phyloP scores from a whole-genome alignment of 2,329 filamentous ascomycete genomes.

The Aspergillus pseudoterreus region DNA sequence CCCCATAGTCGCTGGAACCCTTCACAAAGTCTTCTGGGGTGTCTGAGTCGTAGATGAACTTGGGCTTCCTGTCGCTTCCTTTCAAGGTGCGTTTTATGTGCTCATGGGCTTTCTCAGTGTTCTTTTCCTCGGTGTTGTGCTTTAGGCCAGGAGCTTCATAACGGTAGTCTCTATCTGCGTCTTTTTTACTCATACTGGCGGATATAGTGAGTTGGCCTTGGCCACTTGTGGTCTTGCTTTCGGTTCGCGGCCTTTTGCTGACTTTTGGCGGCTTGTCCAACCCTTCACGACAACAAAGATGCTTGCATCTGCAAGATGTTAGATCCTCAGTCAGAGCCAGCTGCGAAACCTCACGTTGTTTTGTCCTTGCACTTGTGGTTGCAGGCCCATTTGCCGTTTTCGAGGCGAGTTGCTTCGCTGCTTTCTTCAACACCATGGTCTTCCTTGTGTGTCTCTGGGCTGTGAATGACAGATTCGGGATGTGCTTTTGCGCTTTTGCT shows the following conservation, averaged over 20 bases:
- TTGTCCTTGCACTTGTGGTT: conserved; percentile 67
- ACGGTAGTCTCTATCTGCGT: conserved; percentile 13
- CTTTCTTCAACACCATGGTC: conserved; percentile 9
- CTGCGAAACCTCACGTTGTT: conserved; percentile 31
- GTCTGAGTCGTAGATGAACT: background rate
- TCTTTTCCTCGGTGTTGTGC: background rate
- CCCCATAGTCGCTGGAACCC: conserved; percentile 30
- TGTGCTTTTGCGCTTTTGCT: background rate
- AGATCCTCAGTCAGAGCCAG: conserved; percentile 14
- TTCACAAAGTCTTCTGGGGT: conserved; percentile 12
- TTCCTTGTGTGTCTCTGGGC: background rate
- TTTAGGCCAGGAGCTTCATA: background rate
- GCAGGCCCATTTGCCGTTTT: conserved; percentile 71
- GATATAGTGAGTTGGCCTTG: conserved; percentile 26
- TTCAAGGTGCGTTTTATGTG: background rate
- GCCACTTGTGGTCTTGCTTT: conserved; percentile 17
- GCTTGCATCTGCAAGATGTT: conserved; percentile 55
- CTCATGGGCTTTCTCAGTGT: background rate
- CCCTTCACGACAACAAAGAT: conserved; percentile 69
- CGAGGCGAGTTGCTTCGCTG: conserved; percentile 50
- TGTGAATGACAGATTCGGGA: background rate
- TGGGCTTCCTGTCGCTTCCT: background rate
- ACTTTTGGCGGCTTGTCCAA: conserved; percentile 59
- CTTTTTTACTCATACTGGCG: conserved; percentile 23
- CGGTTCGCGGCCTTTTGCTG: conserved; percentile 19